Evolutionary conservation across 2,329 filamentous ascomycete species (phyloP).

Genomic region (Fusarium anguioides): DNA sequence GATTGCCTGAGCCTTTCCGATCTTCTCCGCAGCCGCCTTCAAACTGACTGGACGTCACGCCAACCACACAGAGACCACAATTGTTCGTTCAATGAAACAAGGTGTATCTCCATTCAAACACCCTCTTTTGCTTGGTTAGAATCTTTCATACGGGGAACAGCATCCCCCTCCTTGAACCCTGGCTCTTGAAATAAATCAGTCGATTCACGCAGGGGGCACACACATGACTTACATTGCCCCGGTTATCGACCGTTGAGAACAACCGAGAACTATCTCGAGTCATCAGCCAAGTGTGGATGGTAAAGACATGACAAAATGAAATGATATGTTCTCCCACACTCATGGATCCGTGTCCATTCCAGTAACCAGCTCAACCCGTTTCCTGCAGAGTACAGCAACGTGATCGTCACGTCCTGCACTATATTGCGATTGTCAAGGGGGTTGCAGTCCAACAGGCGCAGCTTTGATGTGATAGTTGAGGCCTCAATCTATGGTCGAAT

Average conservation of each 20-base stretch:
- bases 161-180: constrained; percentile 21
- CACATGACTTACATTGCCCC: neutral
- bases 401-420: constrained; percentile 8
- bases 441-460: constrained; percentile 1
- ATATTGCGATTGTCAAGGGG: constrained; percentile 12
- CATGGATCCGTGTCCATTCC: neutral
- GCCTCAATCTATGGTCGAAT: constrained; percentile 6
- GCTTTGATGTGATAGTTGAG: constrained; percentile 2
- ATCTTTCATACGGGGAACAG: constrained; percentile 6
- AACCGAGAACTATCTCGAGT: neutral
- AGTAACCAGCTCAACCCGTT: neutral
- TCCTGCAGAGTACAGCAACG: neutral
- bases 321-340: constrained; percentile 11
- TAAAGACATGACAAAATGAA: constrained; percentile 12
- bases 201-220: constrained; percentile 16
- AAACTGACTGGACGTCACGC: neutral
- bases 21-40: constrained; percentile 19
- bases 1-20: constrained; percentile 29
- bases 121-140: constrained; percentile 4
- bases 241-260: constrained; percentile 8
- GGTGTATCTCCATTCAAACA: neutral
- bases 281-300: constrained; percentile 6
- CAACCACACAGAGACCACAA: neutral
- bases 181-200: constrained; percentile 22
- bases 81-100: neutral